Percentiles rank a stretch among this genome's conserved stretches.
Evolutionary conservation across 768 basidiomycete species (phyloP).

Genomic region (Clathrus columnatus): DNA sequence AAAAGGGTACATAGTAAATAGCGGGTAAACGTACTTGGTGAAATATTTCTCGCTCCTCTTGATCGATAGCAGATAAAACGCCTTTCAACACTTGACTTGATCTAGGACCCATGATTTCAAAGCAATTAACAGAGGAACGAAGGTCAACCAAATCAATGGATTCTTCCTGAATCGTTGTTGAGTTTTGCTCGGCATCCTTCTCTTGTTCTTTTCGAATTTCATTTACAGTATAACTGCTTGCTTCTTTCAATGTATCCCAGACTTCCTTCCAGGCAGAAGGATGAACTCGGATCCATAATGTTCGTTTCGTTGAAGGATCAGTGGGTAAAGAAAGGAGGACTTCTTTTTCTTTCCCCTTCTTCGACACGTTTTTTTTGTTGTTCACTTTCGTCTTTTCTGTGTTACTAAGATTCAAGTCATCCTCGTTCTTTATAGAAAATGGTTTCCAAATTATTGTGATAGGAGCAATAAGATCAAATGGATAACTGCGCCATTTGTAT

Average conservation of each 20-base stretch:
- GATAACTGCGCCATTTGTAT: constrained; percentile 57
- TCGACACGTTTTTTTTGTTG: background rate
- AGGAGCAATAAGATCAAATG: constrained; percentile 63
- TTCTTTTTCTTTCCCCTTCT: constrained; percentile 24
- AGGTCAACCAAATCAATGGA: constrained; percentile 61
- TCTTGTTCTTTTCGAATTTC: constrained; percentile 21
- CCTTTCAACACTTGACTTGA: constrained; percentile 54
- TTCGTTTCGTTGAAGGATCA: constrained; percentile 24
- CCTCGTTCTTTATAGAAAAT: background rate
- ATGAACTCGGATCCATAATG: constrained; percentile 73
- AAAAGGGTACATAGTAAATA: background rate
- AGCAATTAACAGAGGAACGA: constrained; percentile 61
- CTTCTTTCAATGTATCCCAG: constrained; percentile 39
- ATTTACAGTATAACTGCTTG: constrained; percentile 44
- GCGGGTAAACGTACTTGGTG: constrained; percentile 36
- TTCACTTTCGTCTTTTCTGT: background rate
- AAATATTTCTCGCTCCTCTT: constrained; percentile 50
- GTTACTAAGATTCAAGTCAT: background rate
- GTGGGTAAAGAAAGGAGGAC: constrained; percentile 5
- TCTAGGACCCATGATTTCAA: constrained; percentile 87
- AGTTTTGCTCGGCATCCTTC: constrained; percentile 14
- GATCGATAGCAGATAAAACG: constrained; percentile 30
- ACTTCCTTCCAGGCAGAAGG: constrained; percentile 59
- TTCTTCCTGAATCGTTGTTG: background rate
- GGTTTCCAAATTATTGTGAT: constrained; percentile 69